Evolutionary conservation across 1,284 basidiomycete genomes (phyloP), one percentile per base, ranked within the genome.

Genomic region (Waitea zeae): DNA sequence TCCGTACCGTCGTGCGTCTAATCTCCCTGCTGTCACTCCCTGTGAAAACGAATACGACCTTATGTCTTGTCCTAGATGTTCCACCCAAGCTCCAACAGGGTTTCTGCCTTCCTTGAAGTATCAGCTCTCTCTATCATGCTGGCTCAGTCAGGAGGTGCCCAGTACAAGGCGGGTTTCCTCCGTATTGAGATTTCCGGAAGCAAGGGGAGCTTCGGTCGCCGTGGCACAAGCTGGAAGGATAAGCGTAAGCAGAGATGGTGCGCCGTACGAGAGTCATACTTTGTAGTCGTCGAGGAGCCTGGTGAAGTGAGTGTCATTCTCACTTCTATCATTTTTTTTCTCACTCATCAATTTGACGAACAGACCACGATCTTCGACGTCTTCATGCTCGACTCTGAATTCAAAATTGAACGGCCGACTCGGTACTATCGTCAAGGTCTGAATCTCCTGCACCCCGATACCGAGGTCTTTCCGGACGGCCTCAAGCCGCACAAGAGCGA

Each of bases 41-140:
- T 40, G 17, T 27, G n/a, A 4, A 3, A 13, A n/a, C 27, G 7
- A 5, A 15, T 27, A 6, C 26, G 11, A 7, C n/a, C 26, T 9
- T 17, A 36, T 30, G 20, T 6, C 12, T 5, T 2, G 1, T 3
- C 2, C n/a, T 43, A 95, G 86, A 95, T 97, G 84, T 97, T 97
- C 58, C 84, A 90, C 46, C 87, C 93, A 1, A 78, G 90, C 30
- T 76, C 88, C 1, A 98, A 97, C 48, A 75, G 92, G 17, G 58
- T 98, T 0, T 81, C 84, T 40, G 78, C 78, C n/a, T 99, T 98
- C 57, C 70, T 99, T 37, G 95, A 99, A 54, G 69, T 98, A 32
- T 92, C 87, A 32, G 79, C 90, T 0, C 60, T 98, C 18, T 92
- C 83, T 2, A 73, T 97, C 36, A 57, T 74, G 4, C 67, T 93